Base-by-base conservation (phyloP, 192 early-diverging fungal genomes). In the Mortierella hygrophila region DNA sequence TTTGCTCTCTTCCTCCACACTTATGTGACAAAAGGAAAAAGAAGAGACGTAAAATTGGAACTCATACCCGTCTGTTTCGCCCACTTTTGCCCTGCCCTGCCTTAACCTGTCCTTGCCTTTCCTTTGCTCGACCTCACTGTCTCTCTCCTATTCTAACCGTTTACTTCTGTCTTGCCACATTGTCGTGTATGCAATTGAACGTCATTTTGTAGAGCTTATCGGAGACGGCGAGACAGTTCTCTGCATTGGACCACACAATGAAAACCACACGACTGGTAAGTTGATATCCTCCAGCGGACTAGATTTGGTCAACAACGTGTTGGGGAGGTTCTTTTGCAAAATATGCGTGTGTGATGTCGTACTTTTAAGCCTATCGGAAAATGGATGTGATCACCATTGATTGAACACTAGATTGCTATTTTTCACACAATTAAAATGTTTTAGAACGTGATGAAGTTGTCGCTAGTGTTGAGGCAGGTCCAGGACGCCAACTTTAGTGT, bases 211-310 rank as follows among this genome's bases (percentile, higher is more conserved):
- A 86, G 84, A 46, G 71, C 5, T 23, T 81, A 35, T 70, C 65
- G 4, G 79, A 86, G n/a, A 86, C 84, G 7, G 79, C 74, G 4
- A 79, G 63, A n/a, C 84, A 86, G 41, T 86, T 86, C 37, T 75
- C 84, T 8, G 38, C 54, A 9, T 32, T 86, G 65, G 84, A 86
- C 23, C 29, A 49, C 2, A 81, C 75, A 2, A 81, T 86, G 79
- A 80, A 75, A 35, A 70, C 55, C 23, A 86, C 84, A 32, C 75
- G 76, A 6, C 84, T 81, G 84, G 84, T 86, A 29, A 70, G 38
- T 29, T 57, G 32, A 20, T 52, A 44, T 4, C 40, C 10, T 54
- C 6, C 8, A 40, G 23, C 46, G 16, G 18, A 65, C 35, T 55
- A 16, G n/a, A n/a, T 73, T 35, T 10, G 26, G 29, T 32, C 10